Base-by-base conservation (phyloP, 225 moss, liverwort and hornwort species). In the Straminergon stramineum region DNA sequence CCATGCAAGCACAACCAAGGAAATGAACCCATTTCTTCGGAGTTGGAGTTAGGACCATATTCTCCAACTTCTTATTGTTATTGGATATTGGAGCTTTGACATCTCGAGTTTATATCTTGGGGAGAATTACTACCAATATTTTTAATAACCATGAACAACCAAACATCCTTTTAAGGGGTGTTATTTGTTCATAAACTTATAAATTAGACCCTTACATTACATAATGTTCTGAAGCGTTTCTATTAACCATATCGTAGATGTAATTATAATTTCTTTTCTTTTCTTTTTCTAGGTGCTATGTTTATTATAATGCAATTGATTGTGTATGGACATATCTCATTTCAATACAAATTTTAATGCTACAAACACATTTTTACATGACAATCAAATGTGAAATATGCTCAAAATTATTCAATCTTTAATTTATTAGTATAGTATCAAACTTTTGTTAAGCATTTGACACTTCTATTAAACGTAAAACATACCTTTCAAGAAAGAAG, bases 251-350 rank as follows among this genome's bases (percentile, higher is more conserved):
- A 35, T 67, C 2, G 4, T 37, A 6, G n/a, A 22, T 68, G 4
- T 11, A n/a, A 68, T n/a, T 22, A 68, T 22, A n/a, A 13, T n/a
- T 68, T 8, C 16, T 60, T 31, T 64, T 21, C 11, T 11, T 21
- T 34, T 35, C 1, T 31, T 24, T 24, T 60, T 10, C 64, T 35
- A 35, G 5, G 10, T 19, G 10, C 19, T 67, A 35, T 19, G 0
- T 22, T n/a, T 22, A 69, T 7, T 19, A 21, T 68, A 37, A 68
- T 68, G 3, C 2, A n/a, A 2, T 69, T n/a, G 37, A 69, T 22
- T 6, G 7, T 35, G 1, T 35, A n/a, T n/a, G 4, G 1, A 0
- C 22, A 2, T n/a, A n/a, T 7, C 2, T 22, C 69, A 69, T n/a
- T 67, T 69, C 4, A 69, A 0, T 2, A n/a, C 6, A n/a, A 37